Conservation (phyloP, 2,329 filamentous ascomycete genomes). For the Fusarium bactridioides region DNA sequence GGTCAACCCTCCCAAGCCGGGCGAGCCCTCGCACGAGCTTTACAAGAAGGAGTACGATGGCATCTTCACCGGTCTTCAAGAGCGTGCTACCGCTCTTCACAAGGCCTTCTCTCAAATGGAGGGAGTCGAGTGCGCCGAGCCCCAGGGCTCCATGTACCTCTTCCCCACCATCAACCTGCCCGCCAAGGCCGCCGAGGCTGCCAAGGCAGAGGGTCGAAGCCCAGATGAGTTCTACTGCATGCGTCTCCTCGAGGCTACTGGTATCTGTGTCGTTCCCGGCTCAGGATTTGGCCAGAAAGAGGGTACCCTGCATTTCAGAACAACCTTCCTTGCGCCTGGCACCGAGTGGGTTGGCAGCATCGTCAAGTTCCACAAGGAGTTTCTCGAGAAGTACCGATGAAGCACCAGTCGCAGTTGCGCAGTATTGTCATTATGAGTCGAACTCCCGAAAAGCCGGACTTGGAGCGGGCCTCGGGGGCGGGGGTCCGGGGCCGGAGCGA, state of each 20-base stretch:
- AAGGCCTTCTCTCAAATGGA: conserved; percentile 95
- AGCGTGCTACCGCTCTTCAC: conserved; percentile 85
- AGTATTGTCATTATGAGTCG: background rate
- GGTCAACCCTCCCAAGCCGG: conserved; percentile 90
- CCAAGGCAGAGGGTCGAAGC: conserved; percentile 73
- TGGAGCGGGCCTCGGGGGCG: conserved; percentile 8
- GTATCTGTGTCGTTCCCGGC: conserved; percentile 92
- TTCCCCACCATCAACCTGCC: conserved; percentile 93
- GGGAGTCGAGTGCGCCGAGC: conserved; percentile 87
- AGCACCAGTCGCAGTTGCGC: background rate
- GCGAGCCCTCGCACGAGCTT: conserved; percentile 82
- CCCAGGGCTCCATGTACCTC: conserved; percentile 98
- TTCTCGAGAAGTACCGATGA: conserved; percentile 81
- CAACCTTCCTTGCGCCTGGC: conserved; percentile 94
- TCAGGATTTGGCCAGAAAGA: conserved; percentile 95
- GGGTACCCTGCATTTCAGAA: conserved; percentile 90
- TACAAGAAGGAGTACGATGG: conserved; percentile 86
- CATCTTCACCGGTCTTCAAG: conserved; percentile 80
- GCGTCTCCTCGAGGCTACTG: conserved; percentile 88
- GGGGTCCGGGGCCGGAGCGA: conserved; percentile 1
- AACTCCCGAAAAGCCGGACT: conserved; percentile 1
- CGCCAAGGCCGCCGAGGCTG: conserved; percentile 77
- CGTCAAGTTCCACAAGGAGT: conserved; percentile 88
- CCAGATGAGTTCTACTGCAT: conserved; percentile 96
- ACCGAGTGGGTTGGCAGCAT: conserved; percentile 93